Evolutionary conservation across 495 filamentous ascomycete species (phyloP), one percentile per base, ranked within the genome.

Genomic region (Penicillium canariense): DNA sequence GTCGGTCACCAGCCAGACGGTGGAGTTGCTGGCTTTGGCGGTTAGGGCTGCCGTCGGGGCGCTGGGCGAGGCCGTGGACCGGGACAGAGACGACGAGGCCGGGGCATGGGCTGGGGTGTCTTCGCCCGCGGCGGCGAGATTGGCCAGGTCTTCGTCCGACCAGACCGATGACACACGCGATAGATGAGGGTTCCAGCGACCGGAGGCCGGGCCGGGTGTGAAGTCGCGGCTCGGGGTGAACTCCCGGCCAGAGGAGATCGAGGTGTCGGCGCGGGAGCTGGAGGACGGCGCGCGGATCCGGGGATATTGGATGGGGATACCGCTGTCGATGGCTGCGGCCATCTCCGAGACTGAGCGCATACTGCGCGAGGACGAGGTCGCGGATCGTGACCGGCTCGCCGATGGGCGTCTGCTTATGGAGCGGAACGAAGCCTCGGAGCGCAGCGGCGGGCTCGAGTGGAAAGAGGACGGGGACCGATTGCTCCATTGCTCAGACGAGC

Each of bases 161-260:
- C 83, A 83, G 52, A 85, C 83, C 18, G 88, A 90, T 47, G 81
- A 79, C 26, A 90, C 86, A 15, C 86, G 85, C 17, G 88, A 89
- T 11, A 91, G 77, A 65, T 88, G 85, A 60, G 86, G 84, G 66
- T 86, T 89, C 82, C 86, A 88, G 72, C 82, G 81, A 48, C 72
- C 71, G 7, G 70, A 71, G 15, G 68, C 65, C 18, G 66, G 66
- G 36, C 77, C 76, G 1, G 65, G 60, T 20, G 66, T 68, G 38
- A 63, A 67, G 42, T 67, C 71, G 18, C 57, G 71, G 32, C 55
- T 65, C n/a, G 23, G 60, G 25, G 66, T 68, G 38, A 61, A 67
- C 32, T 67, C 71, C 15, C 56, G 71, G 35, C 57, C 68, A 17
- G 63, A 60, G 5, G 60, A 59, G 9, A 65, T 54, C 3, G 77